A percentile compares a stretch with the other conserved stretches of the same genome.
phyloP scores from a whole-genome alignment of 2,329 filamentous ascomycete genomes.

The Fusarium guadeloupense region DNA sequence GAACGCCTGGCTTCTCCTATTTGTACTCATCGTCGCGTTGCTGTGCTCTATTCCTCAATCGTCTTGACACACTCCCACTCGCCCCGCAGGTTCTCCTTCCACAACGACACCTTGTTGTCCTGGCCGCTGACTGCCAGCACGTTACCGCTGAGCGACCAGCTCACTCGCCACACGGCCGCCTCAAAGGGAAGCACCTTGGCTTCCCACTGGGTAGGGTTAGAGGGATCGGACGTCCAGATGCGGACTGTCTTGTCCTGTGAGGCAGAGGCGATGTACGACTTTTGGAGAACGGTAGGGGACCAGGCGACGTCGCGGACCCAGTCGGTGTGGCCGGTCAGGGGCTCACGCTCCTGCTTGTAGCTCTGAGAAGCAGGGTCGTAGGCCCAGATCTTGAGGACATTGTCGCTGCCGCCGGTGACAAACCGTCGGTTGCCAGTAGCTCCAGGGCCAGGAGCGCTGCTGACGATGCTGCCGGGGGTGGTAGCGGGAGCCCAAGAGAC shows the following conservation, averaged over 20 bases:
- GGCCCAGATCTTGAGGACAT: conserved; percentile 91
- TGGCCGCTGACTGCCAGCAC: conserved; percentile 92
- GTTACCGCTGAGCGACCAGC: conserved; percentile 97
- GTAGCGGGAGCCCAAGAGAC: conserved; percentile 94
- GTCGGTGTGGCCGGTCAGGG: conserved; percentile 85
- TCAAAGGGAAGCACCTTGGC: conserved; percentile 89
- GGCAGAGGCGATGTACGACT: conserved; percentile 95
- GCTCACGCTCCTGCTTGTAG: conserved; percentile 69
- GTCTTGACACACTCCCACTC: conserved; percentile 98
- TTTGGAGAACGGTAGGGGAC: conserved; percentile 93
- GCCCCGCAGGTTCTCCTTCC: conserved; percentile 97
- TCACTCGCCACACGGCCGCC: conserved; percentile 91
- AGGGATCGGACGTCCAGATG: conserved; percentile 86
- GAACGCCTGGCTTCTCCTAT: conserved; percentile 50
- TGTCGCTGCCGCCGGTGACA: conserved; percentile 95
- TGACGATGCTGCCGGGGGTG: conserved; percentile 84
- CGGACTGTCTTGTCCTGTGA: conserved; percentile 97
- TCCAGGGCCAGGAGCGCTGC: conserved; percentile 69
- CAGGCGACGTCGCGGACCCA: conserved; percentile 98
- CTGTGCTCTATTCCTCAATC: conserved; percentile 78
- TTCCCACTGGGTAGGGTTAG: conserved; percentile 77
- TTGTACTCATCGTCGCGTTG: conserved; percentile 73
- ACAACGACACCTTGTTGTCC: conserved; percentile 96
- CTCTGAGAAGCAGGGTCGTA: conserved; percentile 71
- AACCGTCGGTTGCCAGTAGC: conserved; percentile 78